Evolutionary conservation across 108 stramenopile species (phyloP).

Genomic region (Skeletonema costatum): DNA sequence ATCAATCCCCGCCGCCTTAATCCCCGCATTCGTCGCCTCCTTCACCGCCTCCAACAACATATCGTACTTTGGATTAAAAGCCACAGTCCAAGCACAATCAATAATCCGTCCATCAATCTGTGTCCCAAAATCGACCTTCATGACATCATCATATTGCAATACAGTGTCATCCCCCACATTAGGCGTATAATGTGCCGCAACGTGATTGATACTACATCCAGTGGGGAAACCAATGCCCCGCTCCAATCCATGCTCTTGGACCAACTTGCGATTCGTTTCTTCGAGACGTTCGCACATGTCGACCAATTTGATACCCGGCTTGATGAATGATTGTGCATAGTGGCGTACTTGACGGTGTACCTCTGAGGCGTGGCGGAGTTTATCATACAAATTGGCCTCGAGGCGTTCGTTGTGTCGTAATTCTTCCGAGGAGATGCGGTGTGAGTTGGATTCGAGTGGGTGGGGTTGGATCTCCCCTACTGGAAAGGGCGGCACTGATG

Average conservation of each 20-base stretch:
- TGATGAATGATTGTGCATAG: slow-evolving; percentile 93
- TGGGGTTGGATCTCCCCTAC: slow-evolving; percentile 91
- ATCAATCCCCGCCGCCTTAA: slow-evolving; percentile 94
- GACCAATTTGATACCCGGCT: slow-evolving; percentile 94
- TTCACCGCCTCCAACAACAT: slow-evolving; percentile 90
- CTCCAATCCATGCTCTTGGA: slow-evolving; percentile 87
- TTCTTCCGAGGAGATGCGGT: slow-evolving; percentile 89
- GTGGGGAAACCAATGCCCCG: slow-evolving; percentile 99
- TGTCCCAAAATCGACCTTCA: slow-evolving; percentile 99
- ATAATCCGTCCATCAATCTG: slow-evolving; percentile 99
- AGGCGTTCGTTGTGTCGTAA: slow-evolving; percentile 82
- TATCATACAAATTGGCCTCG: slow-evolving; percentile 82
- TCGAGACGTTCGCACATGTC: slow-evolving; percentile 97
- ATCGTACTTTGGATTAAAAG: slow-evolving; percentile 95
- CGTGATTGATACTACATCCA: slow-evolving; percentile 96
- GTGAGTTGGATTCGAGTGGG: slow-evolving; percentile 80
- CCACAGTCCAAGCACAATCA: slow-evolving; percentile 98
- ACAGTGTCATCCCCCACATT: slow-evolving; percentile 96
- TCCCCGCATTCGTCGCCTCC: slow-evolving; percentile 95
- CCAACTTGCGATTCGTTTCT: slow-evolving; percentile 91
- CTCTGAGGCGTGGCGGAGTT: slow-evolving; percentile 91
- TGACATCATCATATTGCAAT: slow-evolving; percentile 90
- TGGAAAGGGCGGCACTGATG: slow-evolving; percentile 68
- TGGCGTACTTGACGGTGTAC: slow-evolving; percentile 97
- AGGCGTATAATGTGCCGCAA: slow-evolving; percentile 99